These are phyloP conservation scores for Exidia glandulosa DNA, from an alignment of 768 basidiomycete species.

Conservation along the genomic window DNA sequence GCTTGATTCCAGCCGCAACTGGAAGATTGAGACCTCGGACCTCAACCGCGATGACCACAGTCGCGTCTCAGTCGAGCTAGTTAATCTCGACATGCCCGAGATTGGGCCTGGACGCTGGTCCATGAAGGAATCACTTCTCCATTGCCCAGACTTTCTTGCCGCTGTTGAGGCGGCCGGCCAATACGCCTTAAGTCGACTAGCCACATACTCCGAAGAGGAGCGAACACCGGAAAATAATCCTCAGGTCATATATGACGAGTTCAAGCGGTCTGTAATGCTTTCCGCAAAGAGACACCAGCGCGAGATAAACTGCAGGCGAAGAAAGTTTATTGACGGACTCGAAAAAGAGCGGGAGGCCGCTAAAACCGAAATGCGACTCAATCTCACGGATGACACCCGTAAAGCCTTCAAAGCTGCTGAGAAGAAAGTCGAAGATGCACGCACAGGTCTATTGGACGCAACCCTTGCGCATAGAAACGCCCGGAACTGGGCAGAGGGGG, in stretches of 20 bases:
- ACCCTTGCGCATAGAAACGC: not conserved
- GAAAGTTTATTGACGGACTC: too few species aligned
- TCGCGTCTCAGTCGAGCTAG: not conserved
- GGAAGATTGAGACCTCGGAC: not conserved
- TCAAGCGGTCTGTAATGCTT: not conserved
- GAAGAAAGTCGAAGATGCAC: not conserved
- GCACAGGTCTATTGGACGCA: not conserved
- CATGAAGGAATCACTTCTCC: not conserved
- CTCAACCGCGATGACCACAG: not conserved
- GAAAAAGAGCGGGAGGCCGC: not conserved
- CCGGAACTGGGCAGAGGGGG: not conserved
- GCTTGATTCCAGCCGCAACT: not conserved
- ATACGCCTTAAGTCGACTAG: not conserved
- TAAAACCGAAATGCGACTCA: not conserved
- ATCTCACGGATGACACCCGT: not conserved
- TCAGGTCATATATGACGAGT: not conserved
- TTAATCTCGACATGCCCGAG: not conserved
- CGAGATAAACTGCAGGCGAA: not conserved
- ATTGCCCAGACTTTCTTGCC: not conserved
- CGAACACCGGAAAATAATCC: not conserved
- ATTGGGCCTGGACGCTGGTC: not conserved
- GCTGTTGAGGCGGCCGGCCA: not conserved
- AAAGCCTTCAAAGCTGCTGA: not conserved
- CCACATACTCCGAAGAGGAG: not conserved
- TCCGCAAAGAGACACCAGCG: not conserved